These are phyloP conservation scores for Xylaria bambusicola DNA, from an alignment of 495 filamentous ascomycete genomes.

Conservation along the genomic window DNA sequence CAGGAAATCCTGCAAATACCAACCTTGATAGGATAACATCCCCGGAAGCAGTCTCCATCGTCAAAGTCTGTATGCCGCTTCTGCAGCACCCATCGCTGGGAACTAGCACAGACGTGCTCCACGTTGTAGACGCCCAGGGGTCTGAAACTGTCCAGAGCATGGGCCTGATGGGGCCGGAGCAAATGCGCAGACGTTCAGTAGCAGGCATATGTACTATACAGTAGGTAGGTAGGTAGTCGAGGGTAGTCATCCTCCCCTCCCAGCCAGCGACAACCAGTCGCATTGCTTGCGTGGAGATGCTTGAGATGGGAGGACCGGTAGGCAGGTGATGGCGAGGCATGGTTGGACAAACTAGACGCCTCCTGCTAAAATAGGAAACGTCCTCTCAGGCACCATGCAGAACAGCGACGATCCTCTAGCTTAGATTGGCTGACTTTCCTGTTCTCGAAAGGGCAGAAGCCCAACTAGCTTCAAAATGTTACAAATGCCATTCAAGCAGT, in stretches of 20 bases:
- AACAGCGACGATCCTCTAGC: conserved; percentile 18
- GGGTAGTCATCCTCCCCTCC: conserved; percentile 6
- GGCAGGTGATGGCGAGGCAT: conserved; percentile 15
- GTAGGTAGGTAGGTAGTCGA: background rate
- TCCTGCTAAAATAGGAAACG: conserved; percentile 36
- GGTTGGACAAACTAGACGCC: conserved; percentile 15
- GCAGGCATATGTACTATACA: no score
- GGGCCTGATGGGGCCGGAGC: conserved; percentile 3
- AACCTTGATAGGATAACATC: conserved; percentile 3
- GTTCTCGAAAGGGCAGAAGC: conserved; percentile 24
- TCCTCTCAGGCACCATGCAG: conserved; percentile 31
- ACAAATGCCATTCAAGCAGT: conserved; percentile 22
- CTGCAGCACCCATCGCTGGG: background rate
- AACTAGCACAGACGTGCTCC: background rate
- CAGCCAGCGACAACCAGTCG: conserved; percentile 1
- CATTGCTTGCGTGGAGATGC: background rate
- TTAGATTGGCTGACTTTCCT: conserved; percentile 11
- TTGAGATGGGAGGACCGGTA: background rate
- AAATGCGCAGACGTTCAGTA: no score
- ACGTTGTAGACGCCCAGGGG: no score
- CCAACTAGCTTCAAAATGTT: conserved; percentile 22
- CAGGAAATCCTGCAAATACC: conserved; percentile 1
- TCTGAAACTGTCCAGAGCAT: background rate
- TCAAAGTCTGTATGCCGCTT: background rate
- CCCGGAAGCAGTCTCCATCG: background rate